phyloP scores from a whole-genome alignment of 2,329 filamentous ascomycete genomes.

The Mycosphaerelloides madeirae region DNA sequence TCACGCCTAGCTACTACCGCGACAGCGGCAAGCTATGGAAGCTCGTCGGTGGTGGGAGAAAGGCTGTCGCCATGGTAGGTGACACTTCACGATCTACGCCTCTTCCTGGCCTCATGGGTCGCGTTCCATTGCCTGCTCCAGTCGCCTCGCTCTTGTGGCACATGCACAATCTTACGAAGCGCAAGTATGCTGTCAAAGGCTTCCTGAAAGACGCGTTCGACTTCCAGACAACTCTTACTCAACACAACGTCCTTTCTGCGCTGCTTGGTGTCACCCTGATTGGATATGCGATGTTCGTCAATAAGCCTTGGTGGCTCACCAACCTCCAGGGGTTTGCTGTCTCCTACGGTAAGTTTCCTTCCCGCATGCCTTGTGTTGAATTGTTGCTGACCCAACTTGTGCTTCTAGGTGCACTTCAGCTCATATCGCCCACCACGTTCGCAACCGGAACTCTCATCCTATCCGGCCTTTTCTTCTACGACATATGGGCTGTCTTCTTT shows the following conservation, averaged over 20 bases:
- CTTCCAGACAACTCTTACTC: conserved; percentile 48
- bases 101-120: conserved; percentile 48
- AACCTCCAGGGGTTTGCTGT: conserved; percentile 85
- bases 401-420: conserved; percentile 58
- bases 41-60: conserved; percentile 34
- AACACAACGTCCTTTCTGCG: conserved; percentile 53
- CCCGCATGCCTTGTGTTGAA: neutral
- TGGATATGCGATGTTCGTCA: conserved; percentile 60
- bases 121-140: conserved; percentile 41
- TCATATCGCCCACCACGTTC: conserved; percentile 87
- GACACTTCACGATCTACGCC: conserved; percentile 40
- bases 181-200: conserved; percentile 49
- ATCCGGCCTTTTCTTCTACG: conserved; percentile 81
- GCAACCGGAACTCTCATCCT: conserved; percentile 74
- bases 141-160: conserved; percentile 44
- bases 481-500: conserved; percentile 89
- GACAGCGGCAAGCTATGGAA: conserved; percentile 48
- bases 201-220: conserved; percentile 44
- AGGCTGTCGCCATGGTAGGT: conserved; percentile 23
- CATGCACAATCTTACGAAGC: conserved; percentile 44
- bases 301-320: conserved; percentile 66
- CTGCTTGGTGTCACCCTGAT: conserved; percentile 53
- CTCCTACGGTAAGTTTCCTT: conserved; percentile 55
- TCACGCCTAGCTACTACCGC: conserved; percentile 70
- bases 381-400: neutral